Evolutionary conservation across 306 rosid species (phyloP), one percentile per base, ranked within the genome.

Genomic region (Vigna radiata): DNA sequence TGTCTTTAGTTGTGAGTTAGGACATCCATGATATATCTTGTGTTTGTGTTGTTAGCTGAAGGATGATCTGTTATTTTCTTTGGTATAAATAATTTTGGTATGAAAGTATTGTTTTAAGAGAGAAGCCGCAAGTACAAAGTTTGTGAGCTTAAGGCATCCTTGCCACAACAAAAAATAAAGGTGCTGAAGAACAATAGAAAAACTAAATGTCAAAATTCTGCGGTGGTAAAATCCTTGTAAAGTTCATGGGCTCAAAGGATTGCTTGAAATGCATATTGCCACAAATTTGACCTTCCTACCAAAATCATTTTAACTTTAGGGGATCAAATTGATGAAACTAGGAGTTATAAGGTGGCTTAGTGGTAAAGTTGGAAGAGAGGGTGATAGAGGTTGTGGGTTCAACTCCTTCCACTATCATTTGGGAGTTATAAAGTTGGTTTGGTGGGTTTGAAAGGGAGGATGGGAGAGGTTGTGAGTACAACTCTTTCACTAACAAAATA

Each of bases 11-110:
- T 7, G 31, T 67, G 5, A 58, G 64, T 54, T 23, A 39, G 47
- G 77, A 19, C 46, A 49, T 62, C 72, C 15, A 10, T 79, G 31
- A 25, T 60, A 16, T n/a, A 61, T 9, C 23, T 70, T 39, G 21
- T 58, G 18, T 72, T 72, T 64, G 15, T 53, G 53, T 65, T 64
- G 31, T 72, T 54, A 48, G 52, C 10, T 72, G 50, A 55, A 25
- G 68, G 44, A 12, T 66, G 52, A 29, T 31, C 53, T 17, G 18
- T 64, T 41, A 2, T 25, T 25, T 25, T 25, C 0, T 25, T 25
- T 25, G 27, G 44, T 60, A 15, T 61, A 61, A 31, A 31, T 31
- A 61, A 60, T 15, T 31, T 8, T 61, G 43, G 48, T 18, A 36
- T 14, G 6, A 43, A 48, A 63, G 14, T 37, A 23, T 29, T 17